These are phyloP conservation scores for Cladosporium oxysporum DNA, from an alignment of 2,329 filamentous ascomycete genomes.

Conservation along the genomic window DNA sequence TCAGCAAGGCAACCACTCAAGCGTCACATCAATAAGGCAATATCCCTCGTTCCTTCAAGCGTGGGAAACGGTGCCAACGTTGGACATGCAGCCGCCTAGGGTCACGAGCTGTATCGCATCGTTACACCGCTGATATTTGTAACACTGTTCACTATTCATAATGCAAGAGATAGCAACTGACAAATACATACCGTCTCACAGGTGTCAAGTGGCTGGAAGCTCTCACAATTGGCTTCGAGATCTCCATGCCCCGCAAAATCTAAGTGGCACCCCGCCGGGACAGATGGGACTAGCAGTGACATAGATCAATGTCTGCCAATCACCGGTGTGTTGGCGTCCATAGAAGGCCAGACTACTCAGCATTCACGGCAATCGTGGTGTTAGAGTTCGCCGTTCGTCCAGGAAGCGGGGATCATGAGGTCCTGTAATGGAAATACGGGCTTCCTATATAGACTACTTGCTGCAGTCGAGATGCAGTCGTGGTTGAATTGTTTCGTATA, in stretches of 20 bases:
- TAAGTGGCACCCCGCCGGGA: neutral
- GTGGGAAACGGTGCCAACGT: neutral
- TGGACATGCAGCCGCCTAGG: neutral
- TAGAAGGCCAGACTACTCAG: neutral
- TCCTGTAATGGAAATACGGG: neutral
- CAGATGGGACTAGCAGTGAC: neutral
- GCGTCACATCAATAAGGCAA: neutral
- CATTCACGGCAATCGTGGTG: neutral
- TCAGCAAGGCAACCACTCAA: neutral
- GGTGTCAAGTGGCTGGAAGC: neutral
- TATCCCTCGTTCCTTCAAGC: neutral
- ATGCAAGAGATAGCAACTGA: neutral
- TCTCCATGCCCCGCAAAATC: slow-evolving; percentile 12
- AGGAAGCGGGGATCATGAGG: slow-evolving; percentile 7
- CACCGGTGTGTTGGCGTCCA: neutral
- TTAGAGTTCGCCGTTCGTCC: slow-evolving; percentile 18
- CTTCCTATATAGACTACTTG: neutral
- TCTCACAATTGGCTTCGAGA: neutral
- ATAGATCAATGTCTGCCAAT: slow-evolving; percentile 10
- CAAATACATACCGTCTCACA: slow-evolving; percentile 12
- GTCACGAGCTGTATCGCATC: neutral
- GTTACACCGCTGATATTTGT: neutral
- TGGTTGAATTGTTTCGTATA: too few relatives aligned
- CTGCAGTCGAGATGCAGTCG: too few relatives aligned
- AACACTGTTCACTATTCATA: neutral